Evolutionary conservation across 23 red algal species (phyloP), one percentile per base, ranked within the genome.

Genomic region (Gracilaria gracilis): DNA sequence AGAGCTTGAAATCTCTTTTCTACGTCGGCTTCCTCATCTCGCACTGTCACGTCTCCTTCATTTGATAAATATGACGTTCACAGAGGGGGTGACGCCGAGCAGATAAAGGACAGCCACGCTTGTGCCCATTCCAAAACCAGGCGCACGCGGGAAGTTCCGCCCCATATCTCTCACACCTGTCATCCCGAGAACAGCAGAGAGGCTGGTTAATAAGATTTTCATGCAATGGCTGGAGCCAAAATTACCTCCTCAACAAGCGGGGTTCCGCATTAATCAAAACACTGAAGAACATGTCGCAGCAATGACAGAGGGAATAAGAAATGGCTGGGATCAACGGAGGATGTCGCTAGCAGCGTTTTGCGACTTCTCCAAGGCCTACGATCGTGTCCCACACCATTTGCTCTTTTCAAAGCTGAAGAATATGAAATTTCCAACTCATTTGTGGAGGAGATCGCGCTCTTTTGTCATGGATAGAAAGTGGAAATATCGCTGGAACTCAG

Each of bases 251-350:
- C 3, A 35, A 9, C 65, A 70, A 25, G 28, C 35, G 4, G 65
- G 65, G 1, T 70, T 70, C 34, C 9, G 65, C 4, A 70, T 70
- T 9, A 25, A 25, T 2, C 13, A 25, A 35, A 70, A 25, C 25
- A 70, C 65, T 4, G 65, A 70, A 33, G 65, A 70, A 70, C 65
- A 70, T 38, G 65, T 70, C 15, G 65, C 65, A 35, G 65, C 65
- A 35, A 35, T 70, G 13, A 24, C 13, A 4, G 31, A 70, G 35
- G 34, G 65, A 4, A 70, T 70, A 9, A 9, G 65, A 25, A 70
- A 70, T 25, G 65, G 28, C 1, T 38, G 65, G 65, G 65, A 70
- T n/a, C 11, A 66, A 21, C 9, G 24, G 61, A 24, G 21, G 24
- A 33, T 15, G 61, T 15, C 61, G 24, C 61, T 66, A 9, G 9